Percentiles rank a stretch among this genome's conserved stretches.
Conservation (phyloP, 148 eudicot genomes). For the Nepenthes mirabilis region DNA sequence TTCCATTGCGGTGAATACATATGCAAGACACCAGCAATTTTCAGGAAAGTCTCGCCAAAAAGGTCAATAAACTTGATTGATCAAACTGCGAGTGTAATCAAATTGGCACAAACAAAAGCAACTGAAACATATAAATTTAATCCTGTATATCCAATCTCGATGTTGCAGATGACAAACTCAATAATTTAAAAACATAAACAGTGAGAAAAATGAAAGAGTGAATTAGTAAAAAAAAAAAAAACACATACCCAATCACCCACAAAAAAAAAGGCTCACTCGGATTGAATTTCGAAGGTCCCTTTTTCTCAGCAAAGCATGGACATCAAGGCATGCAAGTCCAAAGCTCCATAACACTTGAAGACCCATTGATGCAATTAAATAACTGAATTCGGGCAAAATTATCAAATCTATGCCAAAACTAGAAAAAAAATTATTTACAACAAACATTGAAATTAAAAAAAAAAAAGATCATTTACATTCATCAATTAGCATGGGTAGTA, state of each 20-base stretch:
- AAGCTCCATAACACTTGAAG: conserved; percentile 91
- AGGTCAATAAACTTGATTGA: too few relatives aligned
- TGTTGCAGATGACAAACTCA: too few relatives aligned
- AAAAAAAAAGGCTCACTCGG: conserved; percentile 55
- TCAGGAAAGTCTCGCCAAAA: too few relatives aligned
- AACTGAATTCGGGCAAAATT: conserved; percentile 33
- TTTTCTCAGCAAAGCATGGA: conserved; percentile 65
- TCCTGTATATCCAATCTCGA: too few relatives aligned
- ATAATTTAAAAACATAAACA: too few relatives aligned
- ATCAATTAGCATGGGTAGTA: neutral
- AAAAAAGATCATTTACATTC: too few relatives aligned
- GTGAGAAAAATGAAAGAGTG: too few relatives aligned
- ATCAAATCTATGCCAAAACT: neutral
- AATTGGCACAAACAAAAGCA: too few relatives aligned
- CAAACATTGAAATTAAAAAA: neutral
- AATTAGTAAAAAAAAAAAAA: neutral
- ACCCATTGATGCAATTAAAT: conserved; percentile 91
- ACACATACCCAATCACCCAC: conserved; percentile 84
- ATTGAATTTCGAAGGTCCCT: conserved; percentile 58
- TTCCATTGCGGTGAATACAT: too few relatives aligned
- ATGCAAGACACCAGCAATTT: too few relatives aligned
- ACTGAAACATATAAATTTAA: too few relatives aligned
- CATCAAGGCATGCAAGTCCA: conserved; percentile 77
- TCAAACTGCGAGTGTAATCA: too few relatives aligned
- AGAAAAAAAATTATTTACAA: neutral